Conservation (phyloP, 2,329 filamentous ascomycete species). For the Fusarium tjaetaba region DNA sequence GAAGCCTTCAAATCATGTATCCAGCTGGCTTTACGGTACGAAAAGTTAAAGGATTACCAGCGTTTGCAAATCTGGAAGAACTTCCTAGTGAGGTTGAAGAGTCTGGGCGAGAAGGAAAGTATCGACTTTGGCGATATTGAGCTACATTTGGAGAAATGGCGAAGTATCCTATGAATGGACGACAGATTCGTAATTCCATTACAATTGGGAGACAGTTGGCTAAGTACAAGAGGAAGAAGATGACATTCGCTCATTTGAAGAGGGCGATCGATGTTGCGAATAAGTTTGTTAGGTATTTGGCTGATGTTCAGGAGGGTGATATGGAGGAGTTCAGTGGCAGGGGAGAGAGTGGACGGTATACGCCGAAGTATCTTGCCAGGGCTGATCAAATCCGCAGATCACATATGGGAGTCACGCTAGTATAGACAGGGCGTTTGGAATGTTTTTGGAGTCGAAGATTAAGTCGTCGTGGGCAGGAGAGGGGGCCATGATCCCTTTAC, state of each 20-base stretch:
- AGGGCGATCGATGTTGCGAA: background rate
- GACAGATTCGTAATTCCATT: conserved; percentile 19
- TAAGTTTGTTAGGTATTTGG: conserved; percentile 19
- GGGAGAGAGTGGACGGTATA: background rate
- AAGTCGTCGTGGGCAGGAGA: background rate
- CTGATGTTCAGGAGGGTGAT: conserved; percentile 4
- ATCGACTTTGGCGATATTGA: conserved; percentile 1
- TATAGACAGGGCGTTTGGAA: too few species aligned
- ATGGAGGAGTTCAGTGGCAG: background rate
- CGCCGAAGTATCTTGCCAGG: background rate
- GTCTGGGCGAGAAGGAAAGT: background rate
- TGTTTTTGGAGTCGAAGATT: background rate
- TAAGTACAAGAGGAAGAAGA: background rate
- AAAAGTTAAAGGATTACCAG: background rate
- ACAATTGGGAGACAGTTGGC: conserved; percentile 11
- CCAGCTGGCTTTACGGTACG: conserved; percentile 3
- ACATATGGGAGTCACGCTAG: background rate
- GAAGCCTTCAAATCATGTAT: conserved; percentile 17
- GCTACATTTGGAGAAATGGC: background rate
- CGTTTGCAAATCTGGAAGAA: conserved; percentile 11
- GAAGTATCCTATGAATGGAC: background rate
- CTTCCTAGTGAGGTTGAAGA: background rate
- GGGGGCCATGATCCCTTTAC: background rate
- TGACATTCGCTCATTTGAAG: conserved; percentile 4
- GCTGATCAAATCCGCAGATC: background rate